A percentile compares a stretch with the other conserved stretches of the same genome.
Conservation (phyloP, 2,329 filamentous ascomycete species). For the Dendryphion nanum region DNA sequence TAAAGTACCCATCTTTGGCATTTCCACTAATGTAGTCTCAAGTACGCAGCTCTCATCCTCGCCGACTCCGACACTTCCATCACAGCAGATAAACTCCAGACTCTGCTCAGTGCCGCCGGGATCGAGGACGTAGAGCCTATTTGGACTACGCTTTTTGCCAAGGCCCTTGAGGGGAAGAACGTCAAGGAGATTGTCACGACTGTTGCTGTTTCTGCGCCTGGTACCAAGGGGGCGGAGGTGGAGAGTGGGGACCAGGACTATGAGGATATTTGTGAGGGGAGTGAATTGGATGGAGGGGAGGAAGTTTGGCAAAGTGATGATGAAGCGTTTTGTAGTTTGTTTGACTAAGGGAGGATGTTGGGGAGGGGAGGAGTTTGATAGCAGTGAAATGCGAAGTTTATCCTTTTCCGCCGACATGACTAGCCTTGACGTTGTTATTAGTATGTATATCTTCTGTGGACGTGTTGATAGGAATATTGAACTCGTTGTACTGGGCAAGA, state of each 20-base stretch:
- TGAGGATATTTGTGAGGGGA: conserved; percentile 4
- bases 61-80: conserved; percentile 95
- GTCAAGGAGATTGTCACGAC: conserved; percentile 81
- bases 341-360: too few species aligned
- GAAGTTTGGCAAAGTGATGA: conserved; percentile 7
- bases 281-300: conserved; percentile 2
- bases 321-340: too few species aligned
- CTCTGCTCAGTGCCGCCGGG: conserved; percentile 84
- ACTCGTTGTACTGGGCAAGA: too few species aligned
- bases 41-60: conserved; percentile 95
- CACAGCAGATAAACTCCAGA: conserved; percentile 94
- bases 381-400: too few species aligned
- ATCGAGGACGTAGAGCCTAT: conserved; percentile 91
- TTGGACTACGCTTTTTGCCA: conserved; percentile 95
- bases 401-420: too few species aligned
- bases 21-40: neutral
- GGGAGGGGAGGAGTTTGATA: too few species aligned
- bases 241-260: conserved; percentile 5
- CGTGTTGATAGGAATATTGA: too few species aligned
- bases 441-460: too few species aligned
- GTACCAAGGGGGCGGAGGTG: neutral
- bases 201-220: conserved; percentile 57
- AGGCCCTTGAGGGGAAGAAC: conserved; percentile 90
- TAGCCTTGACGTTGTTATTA: too few species aligned
- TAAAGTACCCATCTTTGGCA: neutral